phyloP scores from a whole-genome alignment of 1,139 yeast genomes.

The Geotrichum siamense region DNA sequence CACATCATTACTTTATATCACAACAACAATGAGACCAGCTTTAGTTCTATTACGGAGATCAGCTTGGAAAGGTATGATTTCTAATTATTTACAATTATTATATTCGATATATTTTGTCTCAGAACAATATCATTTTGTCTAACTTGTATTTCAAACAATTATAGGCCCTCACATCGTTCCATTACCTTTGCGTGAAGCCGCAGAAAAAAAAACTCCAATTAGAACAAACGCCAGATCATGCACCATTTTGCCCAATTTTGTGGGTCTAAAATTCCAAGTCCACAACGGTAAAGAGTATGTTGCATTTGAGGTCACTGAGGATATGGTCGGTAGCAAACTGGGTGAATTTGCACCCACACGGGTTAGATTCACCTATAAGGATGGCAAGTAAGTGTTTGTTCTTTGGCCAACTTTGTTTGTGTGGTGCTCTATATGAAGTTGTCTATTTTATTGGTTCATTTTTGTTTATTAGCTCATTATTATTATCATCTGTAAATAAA shows the following conservation, averaged over 20 bases:
- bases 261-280: conserved; percentile 86
- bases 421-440: neutral
- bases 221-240: conserved; percentile 93
- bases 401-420: neutral
- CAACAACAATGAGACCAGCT: conserved; percentile 49
- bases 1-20: neutral
- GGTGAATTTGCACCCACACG: conserved; percentile 96
- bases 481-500: conserved; percentile 2
- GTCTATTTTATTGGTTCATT: neutral
- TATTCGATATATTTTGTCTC: no score
- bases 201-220: conserved; percentile 72
- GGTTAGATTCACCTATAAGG: conserved; percentile 77
- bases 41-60: conserved; percentile 55
- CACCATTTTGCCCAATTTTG: conserved; percentile 90
- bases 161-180: conserved; percentile 93
- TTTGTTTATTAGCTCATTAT: conserved; percentile 1
- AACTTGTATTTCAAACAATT: no score
- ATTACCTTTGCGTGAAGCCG: conserved; percentile 79
- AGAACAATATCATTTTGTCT: neutral
- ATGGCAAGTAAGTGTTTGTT: conserved; percentile 36
- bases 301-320: conserved; percentile 78
- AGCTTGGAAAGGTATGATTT: conserved; percentile 57
- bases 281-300: conserved; percentile 96
- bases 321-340: conserved; percentile 94
- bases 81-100: neutral